Evolutionary conservation across 139 green algal species (phyloP).

Genomic region (Pleodorina starrii): DNA sequence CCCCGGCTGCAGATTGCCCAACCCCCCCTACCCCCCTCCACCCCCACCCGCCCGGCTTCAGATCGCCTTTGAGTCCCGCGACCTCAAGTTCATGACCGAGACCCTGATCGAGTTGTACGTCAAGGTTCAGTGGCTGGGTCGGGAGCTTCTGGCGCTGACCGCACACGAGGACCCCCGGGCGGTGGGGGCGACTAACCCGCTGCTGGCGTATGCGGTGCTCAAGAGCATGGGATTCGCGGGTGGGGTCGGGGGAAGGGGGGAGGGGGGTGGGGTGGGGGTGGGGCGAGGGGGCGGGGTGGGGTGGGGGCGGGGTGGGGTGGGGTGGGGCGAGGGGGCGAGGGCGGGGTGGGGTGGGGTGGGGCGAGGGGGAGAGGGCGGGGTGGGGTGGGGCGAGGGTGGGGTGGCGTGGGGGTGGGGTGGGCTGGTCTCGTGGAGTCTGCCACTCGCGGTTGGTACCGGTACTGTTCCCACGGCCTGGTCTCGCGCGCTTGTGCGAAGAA

Average conservation of each 20-base stretch:
- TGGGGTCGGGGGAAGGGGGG: neutral
- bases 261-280: neutral
- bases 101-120: slow-evolving; percentile 19
- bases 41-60: no score
- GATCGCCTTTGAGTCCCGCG: slow-evolving; percentile 18
- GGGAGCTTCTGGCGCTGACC: slow-evolving; percentile 30
- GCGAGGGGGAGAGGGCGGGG: no score
- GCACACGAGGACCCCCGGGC: neutral
- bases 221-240: slow-evolving; percentile 12
- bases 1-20: no score
- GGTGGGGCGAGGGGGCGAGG: neutral
- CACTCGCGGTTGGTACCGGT: no score
- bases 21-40: no score
- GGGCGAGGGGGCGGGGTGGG: neutral
- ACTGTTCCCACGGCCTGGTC: no score
- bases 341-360: no score
- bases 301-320: neutral
- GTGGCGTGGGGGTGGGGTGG: no score
- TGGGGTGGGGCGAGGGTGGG: no score
- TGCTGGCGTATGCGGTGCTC: slow-evolving; percentile 38
- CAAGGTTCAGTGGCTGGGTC: slow-evolving; percentile 32
- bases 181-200: slow-evolving; percentile 14
- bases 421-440: no score
- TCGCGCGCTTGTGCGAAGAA: no score
- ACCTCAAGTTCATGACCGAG: slow-evolving; percentile 50